Conservation (phyloP, 768 basidiomycete genomes). For the Pleurotus tuber-regium region DNA sequence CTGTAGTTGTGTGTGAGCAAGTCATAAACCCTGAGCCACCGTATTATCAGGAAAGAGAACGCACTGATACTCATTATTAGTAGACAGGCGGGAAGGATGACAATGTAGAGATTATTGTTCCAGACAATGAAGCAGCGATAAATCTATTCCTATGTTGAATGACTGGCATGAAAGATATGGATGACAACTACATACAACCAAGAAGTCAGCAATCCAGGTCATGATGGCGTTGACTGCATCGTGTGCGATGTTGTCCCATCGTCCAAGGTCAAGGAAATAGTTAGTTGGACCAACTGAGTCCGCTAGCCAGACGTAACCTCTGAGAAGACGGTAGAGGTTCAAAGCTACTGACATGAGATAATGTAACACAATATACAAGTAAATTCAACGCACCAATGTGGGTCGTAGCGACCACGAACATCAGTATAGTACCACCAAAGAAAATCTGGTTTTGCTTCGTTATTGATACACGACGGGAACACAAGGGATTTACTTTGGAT, state of each 20-base stretch:
- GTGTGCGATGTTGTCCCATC: conserved; percentile 20
- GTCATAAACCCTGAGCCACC: too few relatives aligned
- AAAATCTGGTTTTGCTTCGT: too few relatives aligned
- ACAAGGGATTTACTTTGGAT: conserved; percentile 7
- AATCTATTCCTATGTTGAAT: neutral
- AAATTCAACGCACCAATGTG: conserved; percentile 15
- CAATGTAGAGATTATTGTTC: conserved; percentile 29
- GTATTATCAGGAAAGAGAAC: conserved; percentile 9
- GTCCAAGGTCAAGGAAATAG: conserved; percentile 16
- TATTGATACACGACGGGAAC: neutral
- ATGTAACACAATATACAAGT: neutral
- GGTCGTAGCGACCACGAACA: conserved; percentile 15
- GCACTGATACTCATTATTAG: conserved; percentile 32
- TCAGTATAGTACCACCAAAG: conserved; percentile 11
- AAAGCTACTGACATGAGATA: conserved; percentile 10
- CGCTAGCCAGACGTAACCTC: conserved; percentile 16
- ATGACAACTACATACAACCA: conserved; percentile 12
- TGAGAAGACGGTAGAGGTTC: conserved; percentile 19
- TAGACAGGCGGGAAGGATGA: conserved; percentile 31
- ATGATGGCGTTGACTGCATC: conserved; percentile 14
- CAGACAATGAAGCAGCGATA: conserved; percentile 45
- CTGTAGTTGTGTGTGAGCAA: too few relatives aligned
- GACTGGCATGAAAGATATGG: neutral
- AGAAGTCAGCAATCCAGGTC: conserved; percentile 20
- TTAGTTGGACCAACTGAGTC: conserved; percentile 8